Conservation (phyloP, 257 asterid species). For the Solanum appendiculatum region DNA sequence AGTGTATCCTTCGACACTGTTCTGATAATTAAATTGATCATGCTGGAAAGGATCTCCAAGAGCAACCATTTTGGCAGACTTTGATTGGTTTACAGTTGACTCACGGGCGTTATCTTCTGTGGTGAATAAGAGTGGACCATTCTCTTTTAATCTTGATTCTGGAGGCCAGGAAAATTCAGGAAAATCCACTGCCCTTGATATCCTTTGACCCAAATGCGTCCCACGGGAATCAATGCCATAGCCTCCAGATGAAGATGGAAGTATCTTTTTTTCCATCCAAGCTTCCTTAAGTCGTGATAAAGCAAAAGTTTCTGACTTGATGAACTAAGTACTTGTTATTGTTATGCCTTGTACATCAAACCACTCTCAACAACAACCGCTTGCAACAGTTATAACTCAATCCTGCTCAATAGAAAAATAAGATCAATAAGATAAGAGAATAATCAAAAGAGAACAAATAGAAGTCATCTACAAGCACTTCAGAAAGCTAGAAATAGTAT, state of each 20-base stretch:
- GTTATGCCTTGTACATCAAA: not conserved
- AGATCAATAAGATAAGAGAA: not conserved
- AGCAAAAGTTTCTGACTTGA: not conserved
- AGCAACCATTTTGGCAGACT: not conserved
- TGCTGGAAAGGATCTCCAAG: not conserved
- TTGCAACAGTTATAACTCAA: not conserved
- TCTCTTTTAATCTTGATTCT: not conserved
- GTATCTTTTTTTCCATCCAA: slow-evolving; percentile 1
- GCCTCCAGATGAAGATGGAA: slow-evolving; percentile 3
- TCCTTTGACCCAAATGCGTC: not conserved
- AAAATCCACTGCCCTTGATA: not conserved
- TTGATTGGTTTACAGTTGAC: not conserved
- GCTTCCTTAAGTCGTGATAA: not conserved
- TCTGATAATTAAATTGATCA: not conserved
- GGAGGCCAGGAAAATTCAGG: not conserved
- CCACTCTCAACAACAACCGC: not conserved
- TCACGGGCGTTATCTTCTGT: not conserved
- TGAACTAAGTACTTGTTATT: not conserved
- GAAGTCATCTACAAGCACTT: not conserved
- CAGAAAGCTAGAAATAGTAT: not conserved
- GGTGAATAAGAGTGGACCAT: not conserved
- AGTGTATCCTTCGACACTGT: not conserved
- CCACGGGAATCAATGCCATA: not conserved
- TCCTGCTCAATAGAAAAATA: not conserved
- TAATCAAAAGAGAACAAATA: not conserved